phyloP scores from a whole-genome alignment of 495 filamentous ascomycete species.

The Aspergillus sclerotiicarbonarius region DNA sequence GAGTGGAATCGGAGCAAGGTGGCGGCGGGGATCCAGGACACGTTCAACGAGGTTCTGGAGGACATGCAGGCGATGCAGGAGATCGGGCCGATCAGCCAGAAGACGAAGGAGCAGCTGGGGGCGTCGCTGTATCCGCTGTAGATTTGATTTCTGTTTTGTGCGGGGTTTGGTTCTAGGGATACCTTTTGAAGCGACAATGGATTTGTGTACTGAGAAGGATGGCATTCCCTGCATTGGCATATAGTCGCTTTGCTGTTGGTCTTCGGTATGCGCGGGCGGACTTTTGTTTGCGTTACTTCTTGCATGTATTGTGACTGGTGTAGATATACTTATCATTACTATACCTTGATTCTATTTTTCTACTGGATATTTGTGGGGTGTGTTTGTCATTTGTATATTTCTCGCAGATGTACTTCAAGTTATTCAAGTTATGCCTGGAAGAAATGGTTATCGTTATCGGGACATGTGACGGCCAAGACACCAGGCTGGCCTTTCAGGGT shows the following conservation, averaged over 20 bases:
- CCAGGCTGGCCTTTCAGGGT: conserved; percentile 31
- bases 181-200: conserved; percentile 17
- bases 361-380: no score
- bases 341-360: no score
- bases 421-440: no score
- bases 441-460: background rate
- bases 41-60: conserved; percentile 76
- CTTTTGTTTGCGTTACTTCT: background rate
- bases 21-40: conserved; percentile 53
- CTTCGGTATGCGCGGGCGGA: background rate
- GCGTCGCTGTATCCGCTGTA: conserved; percentile 23
- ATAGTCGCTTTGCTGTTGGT: background rate
- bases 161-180: conserved; percentile 13
- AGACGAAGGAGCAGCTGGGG: conserved; percentile 36
- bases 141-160: conserved; percentile 12
- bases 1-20: conserved; percentile 81
- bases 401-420: no score
- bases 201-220: conserved; percentile 21
- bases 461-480: conserved; percentile 29
- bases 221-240: background rate
- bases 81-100: conserved; percentile 43
- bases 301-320: conserved; percentile 1
- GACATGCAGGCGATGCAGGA: conserved; percentile 75
- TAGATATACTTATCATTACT: background rate
- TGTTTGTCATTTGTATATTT: no score